These are phyloP conservation scores for Chaetomium sp. DNA, from an alignment of 2,329 filamentous ascomycete genomes.

Conservation along the genomic window DNA sequence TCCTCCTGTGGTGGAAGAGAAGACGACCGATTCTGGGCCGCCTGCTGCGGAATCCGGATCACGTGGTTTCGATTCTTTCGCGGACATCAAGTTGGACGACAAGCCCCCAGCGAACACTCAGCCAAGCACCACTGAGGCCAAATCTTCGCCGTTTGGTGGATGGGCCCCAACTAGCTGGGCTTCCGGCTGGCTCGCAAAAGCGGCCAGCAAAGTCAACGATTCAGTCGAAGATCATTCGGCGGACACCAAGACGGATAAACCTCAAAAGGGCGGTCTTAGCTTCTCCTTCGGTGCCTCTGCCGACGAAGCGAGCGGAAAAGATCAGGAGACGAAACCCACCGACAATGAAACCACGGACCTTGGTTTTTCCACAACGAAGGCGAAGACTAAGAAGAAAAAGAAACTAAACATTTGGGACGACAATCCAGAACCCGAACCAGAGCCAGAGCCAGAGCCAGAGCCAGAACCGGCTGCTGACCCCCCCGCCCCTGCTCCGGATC, in stretches of 20 bases:
- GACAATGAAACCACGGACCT: slow-evolving; percentile 35
- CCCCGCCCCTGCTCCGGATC: slow-evolving; percentile 33
- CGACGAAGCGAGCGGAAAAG: slow-evolving; percentile 48
- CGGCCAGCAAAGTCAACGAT: slow-evolving; percentile 37
- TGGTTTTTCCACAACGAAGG: slow-evolving; percentile 30
- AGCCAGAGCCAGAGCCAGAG: slow-evolving; percentile 10
- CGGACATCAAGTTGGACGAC: slow-evolving; percentile 69
- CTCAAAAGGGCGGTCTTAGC: slow-evolving; percentile 52
- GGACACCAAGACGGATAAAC: slow-evolving; percentile 46
- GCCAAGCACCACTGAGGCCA: slow-evolving; percentile 52
- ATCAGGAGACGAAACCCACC: slow-evolving; percentile 39
- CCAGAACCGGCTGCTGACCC: not conserved
- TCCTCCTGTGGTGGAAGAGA: slow-evolving; percentile 5
- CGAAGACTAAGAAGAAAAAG: slow-evolving; percentile 47
- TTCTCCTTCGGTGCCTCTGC: slow-evolving; percentile 52
- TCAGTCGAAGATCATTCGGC: slow-evolving; percentile 53
- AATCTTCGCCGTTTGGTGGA: slow-evolving; percentile 49
- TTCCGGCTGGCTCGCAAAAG: slow-evolving; percentile 42
- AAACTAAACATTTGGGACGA: slow-evolving; percentile 39
- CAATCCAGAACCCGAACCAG: slow-evolving; percentile 24
- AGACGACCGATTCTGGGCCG: not conserved
- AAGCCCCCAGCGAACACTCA: slow-evolving; percentile 60
- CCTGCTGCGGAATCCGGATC: slow-evolving; percentile 29
- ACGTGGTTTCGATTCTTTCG: slow-evolving; percentile 58
- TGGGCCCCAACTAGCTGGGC: slow-evolving; percentile 62